phyloP scores from a whole-genome alignment of 208 protist species.

The Phytomonas sp. region DNA sequence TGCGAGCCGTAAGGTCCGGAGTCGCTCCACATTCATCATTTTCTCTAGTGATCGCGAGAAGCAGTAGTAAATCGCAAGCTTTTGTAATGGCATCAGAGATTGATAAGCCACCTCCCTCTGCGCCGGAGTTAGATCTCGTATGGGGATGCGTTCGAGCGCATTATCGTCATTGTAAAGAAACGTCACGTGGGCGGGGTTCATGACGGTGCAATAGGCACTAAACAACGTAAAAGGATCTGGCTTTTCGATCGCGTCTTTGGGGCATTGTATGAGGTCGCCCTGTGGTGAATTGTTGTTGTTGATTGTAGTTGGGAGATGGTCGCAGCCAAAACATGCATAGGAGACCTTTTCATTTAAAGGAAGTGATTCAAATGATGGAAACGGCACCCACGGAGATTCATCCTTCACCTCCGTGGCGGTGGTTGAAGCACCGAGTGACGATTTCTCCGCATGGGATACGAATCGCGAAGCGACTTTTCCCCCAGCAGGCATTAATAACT shows the following conservation, averaged over 20 bases:
- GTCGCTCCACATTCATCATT: neutral
- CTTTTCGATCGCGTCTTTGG: neutral
- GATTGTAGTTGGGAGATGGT: constrained; percentile 14
- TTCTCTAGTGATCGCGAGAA: constrained; percentile 5
- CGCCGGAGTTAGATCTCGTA: neutral
- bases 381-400: neutral
- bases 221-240: neutral
- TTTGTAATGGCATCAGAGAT: constrained; percentile 10
- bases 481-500: constrained; percentile 3
- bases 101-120: neutral
- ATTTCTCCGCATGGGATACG: neutral
- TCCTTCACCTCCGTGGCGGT: neutral
- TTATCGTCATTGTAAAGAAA: neutral
- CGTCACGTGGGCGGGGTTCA: neutral
- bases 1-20: neutral
- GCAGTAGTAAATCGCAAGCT: constrained; percentile 19
- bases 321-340: constrained; percentile 35
- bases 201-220: neutral
- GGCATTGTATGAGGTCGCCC: neutral
- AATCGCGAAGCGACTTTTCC: neutral
- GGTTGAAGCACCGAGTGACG: neutral
- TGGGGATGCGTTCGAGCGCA: neutral
- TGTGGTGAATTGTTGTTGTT: neutral
- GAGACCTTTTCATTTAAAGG: constrained; percentile 20
- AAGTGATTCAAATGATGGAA: constrained; percentile 17